Evolutionary conservation across 495 filamentous ascomycete genomes (phyloP), one percentile per base, ranked within the genome.

Genomic region (Hyaloscypha hepaticicola): DNA sequence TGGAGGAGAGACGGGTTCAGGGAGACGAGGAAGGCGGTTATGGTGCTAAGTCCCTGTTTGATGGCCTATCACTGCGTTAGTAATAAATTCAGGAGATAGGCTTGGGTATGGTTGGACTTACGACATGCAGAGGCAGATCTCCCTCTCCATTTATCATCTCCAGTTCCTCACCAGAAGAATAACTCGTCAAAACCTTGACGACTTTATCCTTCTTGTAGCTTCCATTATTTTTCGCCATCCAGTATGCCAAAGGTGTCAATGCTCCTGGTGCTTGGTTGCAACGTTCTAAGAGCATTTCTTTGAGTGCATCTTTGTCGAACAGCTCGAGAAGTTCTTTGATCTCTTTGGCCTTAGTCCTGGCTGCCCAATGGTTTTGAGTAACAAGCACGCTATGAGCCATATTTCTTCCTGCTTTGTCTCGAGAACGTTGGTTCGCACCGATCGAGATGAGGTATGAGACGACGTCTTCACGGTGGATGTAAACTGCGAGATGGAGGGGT

Each of bases 61-160:
- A 90, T 77, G 0, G 82, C 80, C 2, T 45, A 45, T 11, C 19
- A 16, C 12, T 45, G 9, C 3, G 2, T 34, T 16, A 45, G 12
- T 45, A 14, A 11, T 45, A 3, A 45, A 16, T 16, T 8, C 0
- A 45, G 0, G 38, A 4, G 1, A 45, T n/a, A n/a, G n/a, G n/a
- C n/a, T n/a, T n/a, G 5, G 16, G 16, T 16, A 4, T 14, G 38
- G 19, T 16, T 9, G 38, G 3, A 45, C 63, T 31, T 59, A 65
- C 61, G 6, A 71, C 66, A 65, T 93, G 89, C 0, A 90, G 73
- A 3, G 83, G 80, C 0, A 87, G 86, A 68, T 92, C 86, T 5
- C 89, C 90, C 9, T 85, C 78, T 24, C 83, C 87, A 72, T 91
- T 85, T 3, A 91, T 77, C 51, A 87, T 75, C 22, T 82, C 78